phyloP scores from a whole-genome alignment of 2,329 filamentous ascomycete genomes.

The Fusarium stilboides region DNA sequence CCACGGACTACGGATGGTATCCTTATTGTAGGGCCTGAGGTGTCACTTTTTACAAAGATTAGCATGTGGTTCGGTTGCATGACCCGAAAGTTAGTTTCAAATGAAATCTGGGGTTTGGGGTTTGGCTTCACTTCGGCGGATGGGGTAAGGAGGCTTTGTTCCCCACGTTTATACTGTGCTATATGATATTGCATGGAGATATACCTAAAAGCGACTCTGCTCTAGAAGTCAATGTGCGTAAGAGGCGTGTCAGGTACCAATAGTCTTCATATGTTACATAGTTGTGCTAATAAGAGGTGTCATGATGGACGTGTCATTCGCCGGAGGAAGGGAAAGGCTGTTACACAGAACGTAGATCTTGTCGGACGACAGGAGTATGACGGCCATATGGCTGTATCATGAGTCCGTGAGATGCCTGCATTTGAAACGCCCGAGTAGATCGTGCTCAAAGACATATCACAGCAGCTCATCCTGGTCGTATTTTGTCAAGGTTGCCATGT shows the following conservation, averaged over 20 bases:
- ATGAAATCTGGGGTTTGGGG: conserved; percentile 7
- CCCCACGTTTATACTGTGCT: not conserved
- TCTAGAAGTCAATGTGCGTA: not conserved
- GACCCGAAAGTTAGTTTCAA: not conserved
- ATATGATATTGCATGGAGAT: not conserved
- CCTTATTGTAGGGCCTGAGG: no score
- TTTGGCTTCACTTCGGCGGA: not conserved
- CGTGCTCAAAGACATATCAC: not conserved
- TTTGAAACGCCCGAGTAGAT: not conserved
- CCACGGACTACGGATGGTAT: not conserved
- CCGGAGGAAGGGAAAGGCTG: conserved; percentile 27
- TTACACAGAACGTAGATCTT: not conserved
- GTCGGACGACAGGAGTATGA: conserved; percentile 25
- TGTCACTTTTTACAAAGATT: not conserved
- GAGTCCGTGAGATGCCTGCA: not conserved
- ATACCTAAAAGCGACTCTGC: not conserved
- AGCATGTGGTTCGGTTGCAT: not conserved
- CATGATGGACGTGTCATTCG: conserved; percentile 2
- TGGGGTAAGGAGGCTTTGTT: conserved; percentile 1
- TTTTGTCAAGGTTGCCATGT: not conserved
- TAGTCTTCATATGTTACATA: conserved; percentile 3
- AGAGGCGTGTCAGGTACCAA: conserved; percentile 25
- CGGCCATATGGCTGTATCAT: conserved; percentile 6
- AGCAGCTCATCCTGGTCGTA: conserved; percentile 11
- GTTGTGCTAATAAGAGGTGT: not conserved